Evolutionary conservation across 371 early-diverging fungal genomes (phyloP).

Genomic region (Funneliformis caledonium): DNA sequence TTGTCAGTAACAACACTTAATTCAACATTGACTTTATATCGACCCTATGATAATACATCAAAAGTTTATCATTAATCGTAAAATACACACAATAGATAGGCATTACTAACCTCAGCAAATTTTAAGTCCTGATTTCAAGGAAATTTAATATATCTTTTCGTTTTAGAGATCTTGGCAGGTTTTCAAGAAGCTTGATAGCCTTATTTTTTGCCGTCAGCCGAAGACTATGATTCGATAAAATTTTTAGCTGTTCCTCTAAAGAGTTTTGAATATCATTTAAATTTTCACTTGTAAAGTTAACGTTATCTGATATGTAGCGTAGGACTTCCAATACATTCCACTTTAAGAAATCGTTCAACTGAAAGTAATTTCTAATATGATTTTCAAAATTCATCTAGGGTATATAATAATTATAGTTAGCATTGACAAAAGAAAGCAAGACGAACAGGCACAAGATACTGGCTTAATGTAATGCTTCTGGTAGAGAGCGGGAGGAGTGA

Average conservation of each 20-base stretch:
- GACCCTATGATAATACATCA: slow-evolving; percentile 37
- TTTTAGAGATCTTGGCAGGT: slow-evolving; percentile 29
- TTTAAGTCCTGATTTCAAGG: slow-evolving; percentile 34
- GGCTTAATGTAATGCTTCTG: slow-evolving; percentile 37
- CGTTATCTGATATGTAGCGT: slow-evolving; percentile 1
- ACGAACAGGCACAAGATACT: not conserved
- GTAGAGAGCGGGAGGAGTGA: slow-evolving; percentile 19
- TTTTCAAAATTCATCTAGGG: slow-evolving; percentile 31
- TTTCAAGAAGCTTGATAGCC: slow-evolving; percentile 34
- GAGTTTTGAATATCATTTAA: slow-evolving; percentile 16
- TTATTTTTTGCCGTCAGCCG: slow-evolving; percentile 27
- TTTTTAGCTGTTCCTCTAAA: slow-evolving; percentile 24
- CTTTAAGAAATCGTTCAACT: not conserved
- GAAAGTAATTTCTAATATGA: slow-evolving; percentile 27
- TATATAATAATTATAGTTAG: too few species aligned
- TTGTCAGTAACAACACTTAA: slow-evolving; percentile 39
- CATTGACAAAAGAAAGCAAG: too few species aligned
- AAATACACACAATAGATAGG: slow-evolving; percentile 19
- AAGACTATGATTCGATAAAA: slow-evolving; percentile 28
- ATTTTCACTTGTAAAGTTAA: slow-evolving; percentile 34
- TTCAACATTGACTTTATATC: slow-evolving; percentile 37
- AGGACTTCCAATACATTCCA: slow-evolving; percentile 31
- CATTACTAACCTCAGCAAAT: slow-evolving; percentile 36
- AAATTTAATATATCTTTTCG: slow-evolving; percentile 22
- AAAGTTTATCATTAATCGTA: slow-evolving; percentile 32